Base-by-base conservation (phyloP, 352 stramenopile species). In the Phytophthora europaea region DNA sequence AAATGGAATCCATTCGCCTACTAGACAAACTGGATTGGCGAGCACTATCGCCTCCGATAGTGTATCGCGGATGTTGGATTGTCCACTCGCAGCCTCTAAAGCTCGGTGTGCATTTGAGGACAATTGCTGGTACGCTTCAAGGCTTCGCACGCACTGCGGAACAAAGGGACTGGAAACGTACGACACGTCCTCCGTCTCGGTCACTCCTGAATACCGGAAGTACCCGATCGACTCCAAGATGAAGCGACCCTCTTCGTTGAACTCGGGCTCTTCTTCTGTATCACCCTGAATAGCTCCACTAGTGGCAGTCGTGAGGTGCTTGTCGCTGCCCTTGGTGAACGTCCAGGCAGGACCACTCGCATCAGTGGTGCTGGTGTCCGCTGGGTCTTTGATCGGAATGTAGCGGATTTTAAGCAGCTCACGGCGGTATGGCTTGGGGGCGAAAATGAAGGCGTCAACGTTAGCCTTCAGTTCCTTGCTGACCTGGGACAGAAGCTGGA, bases 1-100 rank as follows among this genome's bases (percentile, higher is more conserved):
- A 74, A 99, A 99, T n/a, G 97, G 97, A 36, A 99, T 98, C 80
- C 97, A 99, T 73, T 99, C 97, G 16, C 94, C 94, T 22, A 99
- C 92, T 63, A 99, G 95, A 52, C 98, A 94, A 6, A 94, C 97
- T 6, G 98, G 93, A 48, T 94, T 98, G 47, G 97, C 94, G 5
- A 99, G 80, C 15, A 95, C 97, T 58, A 99, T 98, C 4, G 98
- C 94, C 75, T 98, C 90, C 33, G 93, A 92, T 22, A 99, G 89
- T 33, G 97, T 94, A 73, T 99, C 94, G 8, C 90, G 81, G 51
- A 98, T 97, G 51, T 96, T 98, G 45, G 90, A 90, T 28, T 91
- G 82, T 43, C 92, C 92, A 7, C 89, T 81, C 6, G 87, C 94
- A 47, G 85, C 93, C 68, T 98, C 94, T 47, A 94, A 76, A 0